Conservation (phyloP, 2,329 filamentous ascomycete genomes). For the Microdochium paspali region DNA sequence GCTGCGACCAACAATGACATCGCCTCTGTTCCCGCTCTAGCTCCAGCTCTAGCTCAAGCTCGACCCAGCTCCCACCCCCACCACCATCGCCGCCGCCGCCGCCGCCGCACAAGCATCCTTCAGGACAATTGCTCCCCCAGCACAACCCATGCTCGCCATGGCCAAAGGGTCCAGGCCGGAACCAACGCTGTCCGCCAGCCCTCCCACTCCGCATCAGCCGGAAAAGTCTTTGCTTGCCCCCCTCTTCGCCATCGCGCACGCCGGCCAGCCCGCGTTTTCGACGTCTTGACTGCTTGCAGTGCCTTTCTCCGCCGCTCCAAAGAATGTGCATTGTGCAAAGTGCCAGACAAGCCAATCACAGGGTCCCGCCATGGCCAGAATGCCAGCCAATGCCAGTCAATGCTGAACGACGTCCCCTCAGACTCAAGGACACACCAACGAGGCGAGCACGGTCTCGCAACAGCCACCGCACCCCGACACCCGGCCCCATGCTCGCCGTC, state of each 20-base stretch:
- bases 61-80: too few relatives aligned
- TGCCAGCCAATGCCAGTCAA: too few relatives aligned
- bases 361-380: background rate
- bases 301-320: background rate
- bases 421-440: too few relatives aligned
- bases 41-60: background rate
- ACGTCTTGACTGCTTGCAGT: background rate
- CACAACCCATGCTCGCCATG: background rate
- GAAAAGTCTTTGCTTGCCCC: background rate
- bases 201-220: background rate
- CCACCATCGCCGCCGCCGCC: too few relatives aligned
- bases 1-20: background rate
- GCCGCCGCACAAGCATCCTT: too few relatives aligned
- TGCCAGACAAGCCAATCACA: background rate
- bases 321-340: background rate
- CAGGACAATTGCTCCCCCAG: background rate
- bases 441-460: too few relatives aligned
- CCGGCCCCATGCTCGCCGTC: background rate
- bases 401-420: too few relatives aligned
- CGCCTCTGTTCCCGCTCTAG: background rate
- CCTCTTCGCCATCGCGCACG: background rate
- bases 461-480: background rate
- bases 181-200: background rate
- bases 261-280: background rate
- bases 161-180: background rate